phyloP scores from a whole-genome alignment of 768 basidiomycete species.

The Rhodocollybia butyracea region DNA sequence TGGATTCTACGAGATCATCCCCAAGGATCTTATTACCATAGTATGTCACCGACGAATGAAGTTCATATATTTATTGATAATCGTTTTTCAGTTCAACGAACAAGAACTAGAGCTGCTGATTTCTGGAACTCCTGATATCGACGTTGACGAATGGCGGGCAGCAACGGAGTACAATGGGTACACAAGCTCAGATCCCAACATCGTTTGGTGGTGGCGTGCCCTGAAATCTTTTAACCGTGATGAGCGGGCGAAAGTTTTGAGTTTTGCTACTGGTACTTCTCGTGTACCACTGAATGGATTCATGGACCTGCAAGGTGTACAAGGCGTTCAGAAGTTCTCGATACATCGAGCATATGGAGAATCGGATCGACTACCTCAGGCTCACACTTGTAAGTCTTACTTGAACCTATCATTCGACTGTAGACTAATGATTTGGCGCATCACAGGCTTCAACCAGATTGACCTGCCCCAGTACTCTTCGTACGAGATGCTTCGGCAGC shows the following conservation, averaged over 20 bases:
- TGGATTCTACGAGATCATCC: conserved; percentile 98
- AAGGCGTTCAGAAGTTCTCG: conserved; percentile 92
- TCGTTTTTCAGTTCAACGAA: conserved; percentile 75
- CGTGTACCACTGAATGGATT: conserved; percentile 94
- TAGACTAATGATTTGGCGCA: conserved; percentile 12
- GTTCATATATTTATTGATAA: conserved; percentile 8
- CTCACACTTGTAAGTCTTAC: conserved; percentile 74
- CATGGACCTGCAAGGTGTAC: conserved; percentile 90
- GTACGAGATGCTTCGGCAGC: conserved; percentile 94
- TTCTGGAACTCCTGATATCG: conserved; percentile 97
- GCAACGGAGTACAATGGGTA: conserved; percentile 92
- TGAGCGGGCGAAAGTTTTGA: conserved; percentile 93
- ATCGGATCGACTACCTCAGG: conserved; percentile 80
- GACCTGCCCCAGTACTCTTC: conserved; percentile 93
- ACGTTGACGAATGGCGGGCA: conserved; percentile 95
- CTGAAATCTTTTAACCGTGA: conserved; percentile 96
- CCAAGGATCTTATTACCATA: conserved; percentile 92
- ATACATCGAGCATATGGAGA: conserved; percentile 93
- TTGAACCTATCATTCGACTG: background rate
- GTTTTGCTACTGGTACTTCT: conserved; percentile 93
- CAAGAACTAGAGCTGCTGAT: conserved; percentile 93
- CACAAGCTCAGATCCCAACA: conserved; percentile 86
- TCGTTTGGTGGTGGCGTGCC: conserved; percentile 99
- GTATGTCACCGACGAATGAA: conserved; percentile 40
- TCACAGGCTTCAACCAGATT: conserved; percentile 86